These are phyloP conservation scores for Pascua sp. DNA, from an alignment of 1,284 basidiomycete genomes.

Conservation along the genomic window DNA sequence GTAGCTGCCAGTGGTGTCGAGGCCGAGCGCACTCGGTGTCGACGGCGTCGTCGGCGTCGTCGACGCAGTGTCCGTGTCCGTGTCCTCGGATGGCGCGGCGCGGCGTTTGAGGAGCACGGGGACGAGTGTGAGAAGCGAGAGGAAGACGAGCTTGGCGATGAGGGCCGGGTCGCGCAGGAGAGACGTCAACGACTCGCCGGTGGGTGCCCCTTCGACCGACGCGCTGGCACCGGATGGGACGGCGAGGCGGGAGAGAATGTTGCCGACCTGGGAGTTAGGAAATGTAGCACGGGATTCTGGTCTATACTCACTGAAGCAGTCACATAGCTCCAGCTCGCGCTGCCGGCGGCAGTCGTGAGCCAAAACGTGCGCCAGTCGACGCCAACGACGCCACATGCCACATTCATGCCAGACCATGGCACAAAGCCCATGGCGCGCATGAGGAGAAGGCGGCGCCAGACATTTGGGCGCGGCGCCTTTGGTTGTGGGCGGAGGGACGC, in stretches of 20 bases:
- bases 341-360: constrained; percentile 74
- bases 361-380: constrained; percentile 78
- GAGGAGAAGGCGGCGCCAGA: constrained; percentile 79
- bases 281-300: too few species aligned
- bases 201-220: constrained; percentile 10
- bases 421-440: constrained; percentile 83
- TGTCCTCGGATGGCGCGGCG: neutral
- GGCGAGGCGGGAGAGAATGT: constrained; percentile 45
- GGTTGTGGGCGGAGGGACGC: neutral
- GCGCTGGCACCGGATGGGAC: constrained; percentile 22
- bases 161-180: constrained; percentile 49
- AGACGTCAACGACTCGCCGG: constrained; percentile 45
- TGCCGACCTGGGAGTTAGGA: constrained; percentile 26
- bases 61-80: constrained; percentile 5
- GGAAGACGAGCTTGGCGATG: constrained; percentile 48
- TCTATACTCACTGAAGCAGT: constrained; percentile 30
- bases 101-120: constrained; percentile 49
- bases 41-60: constrained; percentile 10
- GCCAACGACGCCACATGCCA: constrained; percentile 83
- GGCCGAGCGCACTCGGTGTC: constrained; percentile 10
- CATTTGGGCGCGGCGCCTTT: constrained; percentile 40
- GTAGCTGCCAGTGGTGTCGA: constrained; percentile 11
- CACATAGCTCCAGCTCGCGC: constrained; percentile 66
- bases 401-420: constrained; percentile 91
- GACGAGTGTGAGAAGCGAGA: constrained; percentile 45